Base-by-base conservation (phyloP, 129 eudicot species). In the Flaveria robusta region DNA sequence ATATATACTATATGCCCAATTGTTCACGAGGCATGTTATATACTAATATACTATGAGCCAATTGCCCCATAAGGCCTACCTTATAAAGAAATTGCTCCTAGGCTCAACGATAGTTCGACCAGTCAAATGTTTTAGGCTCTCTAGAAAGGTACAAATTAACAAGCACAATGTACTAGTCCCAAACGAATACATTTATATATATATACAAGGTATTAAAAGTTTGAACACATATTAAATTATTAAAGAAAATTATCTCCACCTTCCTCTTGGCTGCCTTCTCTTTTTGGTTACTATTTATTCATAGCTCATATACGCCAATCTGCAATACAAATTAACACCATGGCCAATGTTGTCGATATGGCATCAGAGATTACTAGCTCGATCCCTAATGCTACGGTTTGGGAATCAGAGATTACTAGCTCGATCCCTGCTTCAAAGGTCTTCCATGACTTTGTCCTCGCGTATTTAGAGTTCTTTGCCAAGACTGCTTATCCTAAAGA, bases 391-490 rank as follows among this genome's bases (percentile, higher is more conserved):
- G 31, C 2, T 74, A 26, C 51, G 45, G 31, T 9, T 60, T 74
- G 78, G 78, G 78, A 74, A 62, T 23, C 49, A 6, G 70, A 74
- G 47, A 74, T 74, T 24, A 16, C 24, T 7, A 74, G 70, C 66
- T 43, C 71, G 5, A 43, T 74, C 26, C 12, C 59, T n/a, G 71
- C 78, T 74, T 74, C 78, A 9, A 74, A 45, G 27, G 70, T 74
- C 46, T 74, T 74, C 20, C 3, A 74, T 26, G 78, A 42, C 4
- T 74, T 74, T 7, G 70, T 74, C 7, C 55, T 74, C 2, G 42
- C 23, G 27, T 60, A 42, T 6, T 43, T 74, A 9, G 78, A 74
- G 20, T 74, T 59, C 19, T 0, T 60, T 3, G 47, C 51, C 11
- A 0, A 60, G 37, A 43, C 31, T 29, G 70, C 62, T 42, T 3